Evolutionary conservation across 2,329 filamentous ascomycete genomes (phyloP).

Genomic region (Beauveria sp.): DNA sequence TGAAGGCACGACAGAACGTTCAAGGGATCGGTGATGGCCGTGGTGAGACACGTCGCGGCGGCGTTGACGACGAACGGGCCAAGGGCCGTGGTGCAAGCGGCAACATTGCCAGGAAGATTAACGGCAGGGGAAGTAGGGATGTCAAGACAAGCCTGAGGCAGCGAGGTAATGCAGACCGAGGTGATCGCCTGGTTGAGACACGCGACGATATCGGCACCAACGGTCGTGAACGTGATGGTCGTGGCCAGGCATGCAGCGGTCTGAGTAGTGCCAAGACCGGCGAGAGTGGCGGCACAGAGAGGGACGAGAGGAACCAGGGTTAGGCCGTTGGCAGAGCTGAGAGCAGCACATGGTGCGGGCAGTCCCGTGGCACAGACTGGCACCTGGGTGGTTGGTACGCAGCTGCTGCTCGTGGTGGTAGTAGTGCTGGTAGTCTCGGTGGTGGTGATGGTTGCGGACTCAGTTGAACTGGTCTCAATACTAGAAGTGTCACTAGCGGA

Average conservation of each 20-base stretch:
- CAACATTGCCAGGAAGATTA: not conserved
- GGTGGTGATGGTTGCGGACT: no score
- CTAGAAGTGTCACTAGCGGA: not conserved
- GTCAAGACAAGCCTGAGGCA: not conserved
- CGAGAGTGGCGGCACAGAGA: not conserved
- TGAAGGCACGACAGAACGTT: not conserved
- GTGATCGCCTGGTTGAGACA: not conserved
- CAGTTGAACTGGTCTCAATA: no score
- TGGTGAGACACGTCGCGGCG: not conserved
- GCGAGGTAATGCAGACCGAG: not conserved
- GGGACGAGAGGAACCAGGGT: not conserved
- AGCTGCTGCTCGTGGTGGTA: not conserved
- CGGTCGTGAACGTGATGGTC: not conserved
- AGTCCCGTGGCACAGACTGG: not conserved
- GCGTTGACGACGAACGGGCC: not conserved
- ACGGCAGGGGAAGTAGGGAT: not conserved
- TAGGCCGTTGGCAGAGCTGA: not conserved
- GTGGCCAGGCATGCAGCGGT: not conserved
- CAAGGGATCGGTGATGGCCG: not conserved
- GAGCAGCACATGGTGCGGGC: not conserved
- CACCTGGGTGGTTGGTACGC: not conserved
- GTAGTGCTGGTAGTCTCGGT: no score
- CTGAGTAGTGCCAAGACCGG: not conserved
- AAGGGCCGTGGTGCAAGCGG: not conserved
- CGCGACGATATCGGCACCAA: not conserved